Base-by-base conservation (phyloP, 805 yeast genomes). In the Candida hispaniensis region DNA sequence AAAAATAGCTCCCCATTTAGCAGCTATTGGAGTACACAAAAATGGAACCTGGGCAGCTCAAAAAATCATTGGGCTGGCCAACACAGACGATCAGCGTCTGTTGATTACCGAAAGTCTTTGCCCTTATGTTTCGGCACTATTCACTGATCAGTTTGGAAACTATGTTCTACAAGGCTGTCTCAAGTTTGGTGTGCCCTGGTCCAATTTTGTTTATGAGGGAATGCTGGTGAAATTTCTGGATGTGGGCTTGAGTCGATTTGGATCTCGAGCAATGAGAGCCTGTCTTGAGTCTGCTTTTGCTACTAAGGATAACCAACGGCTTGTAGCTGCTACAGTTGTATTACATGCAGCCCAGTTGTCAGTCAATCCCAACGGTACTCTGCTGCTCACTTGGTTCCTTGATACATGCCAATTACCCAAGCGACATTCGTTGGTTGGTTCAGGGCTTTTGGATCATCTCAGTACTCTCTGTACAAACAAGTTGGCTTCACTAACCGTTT, bases 41-140 rank as follows among this genome's bases (percentile, higher is more conserved):
- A 91, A 91, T 55, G 98, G 98, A 43, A 91, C 98, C 4, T 91
- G 98, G 98, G 97, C 96, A 2, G 93, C 94, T 14, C 98, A 91
- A 57, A 91, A 88, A 57, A 77, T 91, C 56, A 85, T 91, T 47
- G 79, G 75, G 45, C 75, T 75, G 27, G 78, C 83, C 4, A 58
- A 66, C 43, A 73, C 73, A 30, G 30, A 25, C 3, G 18, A 14
- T 25, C 30, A 34, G 24, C 73, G 66, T 26, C 66, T 71, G 30
- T 81, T 79, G 30, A 79, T 91, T 26, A 74, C 77, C 6, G 62
- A 69, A 15, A 71, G 83, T 24, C 66, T 91, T 43, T 70, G 72
- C 41, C 91, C 93, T 1, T 85, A 79, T 50, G 71, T 91, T 29
- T 81, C 79, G 1, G 81, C 86, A 32, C 63, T 91, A 45, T 79